Percentiles rank a stretch among this genome's conserved stretches.
phyloP scores from a whole-genome alignment of 139 green algal genomes.

The Chlamydomonas schloesseri region DNA sequence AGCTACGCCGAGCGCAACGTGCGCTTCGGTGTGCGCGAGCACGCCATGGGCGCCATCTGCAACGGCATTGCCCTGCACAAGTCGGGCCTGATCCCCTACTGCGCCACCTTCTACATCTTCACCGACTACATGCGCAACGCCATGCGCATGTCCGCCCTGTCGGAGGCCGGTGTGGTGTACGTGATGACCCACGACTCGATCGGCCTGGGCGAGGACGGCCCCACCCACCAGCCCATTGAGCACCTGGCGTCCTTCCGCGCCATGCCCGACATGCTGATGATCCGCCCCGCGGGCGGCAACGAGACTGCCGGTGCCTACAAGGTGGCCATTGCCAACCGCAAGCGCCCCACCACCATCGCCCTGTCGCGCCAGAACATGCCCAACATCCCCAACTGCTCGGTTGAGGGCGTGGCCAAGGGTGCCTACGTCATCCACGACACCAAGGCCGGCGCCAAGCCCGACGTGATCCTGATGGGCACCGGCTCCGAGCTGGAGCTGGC shows the following conservation, averaged over 20 bases:
- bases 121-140: constrained; percentile 98
- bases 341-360: constrained; percentile 89
- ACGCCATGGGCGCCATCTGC: constrained; percentile 98
- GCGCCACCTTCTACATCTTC: constrained; percentile 99
- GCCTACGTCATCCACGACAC: constrained; percentile 90
- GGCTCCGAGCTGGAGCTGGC: constrained; percentile 95
- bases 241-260: constrained; percentile 97
- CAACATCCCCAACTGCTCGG: constrained; percentile 87
- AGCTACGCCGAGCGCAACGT: constrained; percentile 95
- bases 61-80: constrained; percentile 96
- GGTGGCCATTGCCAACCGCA: constrained; percentile 81
- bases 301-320: constrained; percentile 97
- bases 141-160: constrained; percentile 96
- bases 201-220: constrained; percentile 98
- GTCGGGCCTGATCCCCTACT: constrained; percentile 96
- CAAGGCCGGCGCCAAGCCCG: constrained; percentile 70
- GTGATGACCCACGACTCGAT: constrained; percentile 99
- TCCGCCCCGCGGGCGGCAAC: constrained; percentile 94
- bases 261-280: constrained; percentile 98
- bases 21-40: constrained; percentile 98
- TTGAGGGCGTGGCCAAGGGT: constrained; percentile 89
- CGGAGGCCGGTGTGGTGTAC: constrained; percentile 89
- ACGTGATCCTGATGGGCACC: constrained; percentile 96
- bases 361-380: constrained; percentile 97
- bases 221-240: constrained; percentile 99